A percentile compares a stretch with the other conserved stretches of the same genome.
Conservation (phyloP, 2,329 filamentous ascomycete species). For the Immersiporthe knoxdaviesiana region DNA sequence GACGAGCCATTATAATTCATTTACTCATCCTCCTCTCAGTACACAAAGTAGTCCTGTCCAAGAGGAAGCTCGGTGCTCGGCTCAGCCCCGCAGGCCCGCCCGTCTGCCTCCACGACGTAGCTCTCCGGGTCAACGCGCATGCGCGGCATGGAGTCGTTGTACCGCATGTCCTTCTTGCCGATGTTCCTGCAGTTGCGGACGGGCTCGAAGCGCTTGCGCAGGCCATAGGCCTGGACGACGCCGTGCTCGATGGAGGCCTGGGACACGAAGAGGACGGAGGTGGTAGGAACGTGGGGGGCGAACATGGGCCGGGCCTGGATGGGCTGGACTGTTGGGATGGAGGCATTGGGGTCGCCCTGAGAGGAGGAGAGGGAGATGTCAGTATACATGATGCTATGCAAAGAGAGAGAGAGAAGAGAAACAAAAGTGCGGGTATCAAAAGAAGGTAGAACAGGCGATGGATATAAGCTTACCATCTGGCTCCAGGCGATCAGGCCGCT, state of each 20-base stretch:
- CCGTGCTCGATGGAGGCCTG: constrained; percentile 70
- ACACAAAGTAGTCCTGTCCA: constrained; percentile 78
- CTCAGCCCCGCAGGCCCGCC: constrained; percentile 71
- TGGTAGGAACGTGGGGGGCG: constrained; percentile 70
- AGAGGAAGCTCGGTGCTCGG: constrained; percentile 73
- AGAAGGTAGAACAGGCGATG: no score
- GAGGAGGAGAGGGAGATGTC: not conserved
- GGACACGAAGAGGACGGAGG: constrained; percentile 83
- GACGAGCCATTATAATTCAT: not conserved
- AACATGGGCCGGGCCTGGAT: constrained; percentile 87
- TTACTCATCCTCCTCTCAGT: constrained; percentile 49
- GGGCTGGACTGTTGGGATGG: constrained; percentile 87
- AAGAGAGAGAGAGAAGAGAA: not conserved
- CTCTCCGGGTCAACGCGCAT: constrained; percentile 93
- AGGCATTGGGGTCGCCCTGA: constrained; percentile 78
- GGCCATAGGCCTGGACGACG: constrained; percentile 68
- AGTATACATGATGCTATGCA: not conserved
- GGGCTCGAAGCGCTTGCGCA: constrained; percentile 79
- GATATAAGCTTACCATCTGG: constrained; percentile 69
- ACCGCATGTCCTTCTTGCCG: constrained; percentile 87
- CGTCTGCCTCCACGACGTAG: constrained; percentile 87
- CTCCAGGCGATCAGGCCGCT: constrained; percentile 82
- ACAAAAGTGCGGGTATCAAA: no score
- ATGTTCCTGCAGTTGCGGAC: constrained; percentile 76
- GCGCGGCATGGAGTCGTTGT: constrained; percentile 78